phyloP scores from a whole-genome alignment of 2,329 filamentous ascomycete species.

The Plenodomus lindquistii region DNA sequence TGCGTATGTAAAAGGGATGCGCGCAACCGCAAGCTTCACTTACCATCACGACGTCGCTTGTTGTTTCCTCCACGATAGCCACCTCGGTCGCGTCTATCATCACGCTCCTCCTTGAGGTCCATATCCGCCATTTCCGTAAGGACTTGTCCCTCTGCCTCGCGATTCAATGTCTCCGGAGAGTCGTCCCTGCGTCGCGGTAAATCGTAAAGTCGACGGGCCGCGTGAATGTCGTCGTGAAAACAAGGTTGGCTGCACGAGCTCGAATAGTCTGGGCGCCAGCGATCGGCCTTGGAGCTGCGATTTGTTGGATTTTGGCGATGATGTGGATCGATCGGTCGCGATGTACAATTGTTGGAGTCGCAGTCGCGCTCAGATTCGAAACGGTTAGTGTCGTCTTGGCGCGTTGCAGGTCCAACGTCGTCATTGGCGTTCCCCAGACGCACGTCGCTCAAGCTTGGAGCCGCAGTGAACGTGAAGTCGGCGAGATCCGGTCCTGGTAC shows the following conservation, averaged over 20 bases:
- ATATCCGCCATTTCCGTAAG: constrained; percentile 34
- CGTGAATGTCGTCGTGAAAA: constrained; percentile 1
- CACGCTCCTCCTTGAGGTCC: constrained; percentile 34
- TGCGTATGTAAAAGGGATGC: not conserved
- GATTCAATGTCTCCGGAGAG: constrained; percentile 12
- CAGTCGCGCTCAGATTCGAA: not conserved
- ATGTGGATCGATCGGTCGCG: not conserved
- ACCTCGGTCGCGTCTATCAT: constrained; percentile 34
- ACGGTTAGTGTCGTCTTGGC: not conserved
- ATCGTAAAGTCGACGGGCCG: constrained; percentile 3
- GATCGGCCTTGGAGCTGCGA: not conserved
- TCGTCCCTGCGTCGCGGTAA: constrained; percentile 7
- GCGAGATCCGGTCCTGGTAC: not conserved
- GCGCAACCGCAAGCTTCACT: constrained; percentile 9
- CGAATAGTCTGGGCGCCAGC: not conserved
- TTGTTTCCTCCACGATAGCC: constrained; percentile 28
- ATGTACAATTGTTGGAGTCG: constrained; percentile 1
- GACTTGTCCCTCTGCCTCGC: constrained; percentile 13
- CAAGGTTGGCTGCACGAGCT: not conserved
- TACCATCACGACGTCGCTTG: constrained; percentile 41
- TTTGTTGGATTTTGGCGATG: not conserved
- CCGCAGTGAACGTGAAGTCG: not conserved
- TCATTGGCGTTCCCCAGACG: not conserved
- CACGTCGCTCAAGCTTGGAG: not conserved
- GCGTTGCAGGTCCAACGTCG: not conserved